Evolutionary conservation across 2,329 filamentous ascomycete genomes (phyloP).

Genomic region (Madurella mycetomatis): DNA sequence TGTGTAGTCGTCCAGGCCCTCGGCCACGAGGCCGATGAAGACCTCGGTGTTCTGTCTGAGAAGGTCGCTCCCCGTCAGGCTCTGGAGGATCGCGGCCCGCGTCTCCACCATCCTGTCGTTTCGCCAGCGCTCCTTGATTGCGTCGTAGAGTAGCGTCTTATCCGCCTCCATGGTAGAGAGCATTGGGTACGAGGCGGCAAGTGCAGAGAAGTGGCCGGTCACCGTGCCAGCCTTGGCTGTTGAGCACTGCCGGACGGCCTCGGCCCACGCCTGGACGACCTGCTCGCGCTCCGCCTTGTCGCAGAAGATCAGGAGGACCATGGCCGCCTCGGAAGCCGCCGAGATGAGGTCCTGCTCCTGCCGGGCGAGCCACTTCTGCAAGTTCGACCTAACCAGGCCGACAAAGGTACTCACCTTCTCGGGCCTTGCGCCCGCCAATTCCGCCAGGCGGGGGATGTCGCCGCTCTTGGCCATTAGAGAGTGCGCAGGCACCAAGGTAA

Average conservation of each 20-base stretch:
- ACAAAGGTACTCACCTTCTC: constrained; percentile 12
- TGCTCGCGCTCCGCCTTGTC: constrained; percentile 32
- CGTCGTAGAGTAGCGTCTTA: constrained; percentile 37
- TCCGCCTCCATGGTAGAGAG: constrained; percentile 21
- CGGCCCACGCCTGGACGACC: constrained; percentile 45
- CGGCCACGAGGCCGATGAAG: constrained; percentile 46
- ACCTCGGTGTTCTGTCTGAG: constrained; percentile 37
- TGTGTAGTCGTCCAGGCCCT: constrained; percentile 81
- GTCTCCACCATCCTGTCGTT: constrained; percentile 48
- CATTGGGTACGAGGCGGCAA: constrained; percentile 48
- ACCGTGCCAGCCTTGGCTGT: constrained; percentile 37
- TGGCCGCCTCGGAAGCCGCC: constrained; percentile 47
- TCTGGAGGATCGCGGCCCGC: constrained; percentile 51
- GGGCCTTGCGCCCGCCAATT: constrained; percentile 6
- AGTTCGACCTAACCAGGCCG: constrained; percentile 29
- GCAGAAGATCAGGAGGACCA: constrained; percentile 47
- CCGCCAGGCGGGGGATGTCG: constrained; percentile 16
- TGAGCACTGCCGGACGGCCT: constrained; percentile 35
- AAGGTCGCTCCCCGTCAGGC: constrained; percentile 45
- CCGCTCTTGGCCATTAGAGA: constrained; percentile 16
- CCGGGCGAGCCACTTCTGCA: constrained; percentile 45
- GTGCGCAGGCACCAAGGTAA: constrained; percentile 29
- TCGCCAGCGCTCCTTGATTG: constrained; percentile 51
- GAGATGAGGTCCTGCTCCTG: constrained; percentile 48
- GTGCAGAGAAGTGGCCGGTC: constrained; percentile 50